Percentiles rank a stretch among this genome's conserved stretches.
Conservation (phyloP, 768 basidiomycete species). For the Calvatia gigantea region DNA sequence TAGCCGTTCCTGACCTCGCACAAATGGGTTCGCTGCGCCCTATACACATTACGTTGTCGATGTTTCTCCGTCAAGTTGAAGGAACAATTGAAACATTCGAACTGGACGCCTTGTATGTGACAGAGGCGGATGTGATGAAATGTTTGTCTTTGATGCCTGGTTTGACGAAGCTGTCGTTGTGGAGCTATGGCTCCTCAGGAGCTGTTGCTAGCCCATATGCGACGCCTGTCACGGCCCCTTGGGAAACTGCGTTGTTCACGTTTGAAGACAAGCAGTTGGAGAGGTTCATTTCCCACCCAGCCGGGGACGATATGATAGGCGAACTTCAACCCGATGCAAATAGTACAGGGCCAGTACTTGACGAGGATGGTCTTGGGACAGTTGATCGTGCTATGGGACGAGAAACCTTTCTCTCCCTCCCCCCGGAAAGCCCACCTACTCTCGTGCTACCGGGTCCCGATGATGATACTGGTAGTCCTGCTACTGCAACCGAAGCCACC, state of each 20-base stretch:
- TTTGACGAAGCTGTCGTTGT: constrained; percentile 2
- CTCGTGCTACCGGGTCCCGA: too few relatives aligned
- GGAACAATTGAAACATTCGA: constrained; percentile 5
- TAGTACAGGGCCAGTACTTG: neutral
- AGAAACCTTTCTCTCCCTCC: too few relatives aligned
- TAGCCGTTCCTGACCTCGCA: neutral
- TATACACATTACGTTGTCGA: constrained; percentile 1
- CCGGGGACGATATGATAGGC: neutral
- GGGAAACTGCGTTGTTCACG: constrained; percentile 3
- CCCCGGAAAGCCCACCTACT: too few relatives aligned
- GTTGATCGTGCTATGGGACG: too few relatives aligned
- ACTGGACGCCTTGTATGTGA: constrained; percentile 7
- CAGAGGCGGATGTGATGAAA: constrained; percentile 8
- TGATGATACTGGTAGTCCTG: neutral
- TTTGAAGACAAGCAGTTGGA: constrained; percentile 6
- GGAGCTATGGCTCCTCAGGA: constrained; percentile 4
- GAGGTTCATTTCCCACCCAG: constrained; percentile 2
- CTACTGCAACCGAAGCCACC: neutral
- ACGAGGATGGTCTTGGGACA: too few relatives aligned
- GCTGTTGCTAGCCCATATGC: neutral
- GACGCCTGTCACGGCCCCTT: neutral
- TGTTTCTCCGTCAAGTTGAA: constrained; percentile 1
- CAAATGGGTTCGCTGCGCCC: neutral
- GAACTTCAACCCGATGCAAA: neutral
- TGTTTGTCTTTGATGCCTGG: constrained; percentile 9